Base-by-base conservation (phyloP, 2,329 filamentous ascomycete genomes). In the Alternaria rosae region DNA sequence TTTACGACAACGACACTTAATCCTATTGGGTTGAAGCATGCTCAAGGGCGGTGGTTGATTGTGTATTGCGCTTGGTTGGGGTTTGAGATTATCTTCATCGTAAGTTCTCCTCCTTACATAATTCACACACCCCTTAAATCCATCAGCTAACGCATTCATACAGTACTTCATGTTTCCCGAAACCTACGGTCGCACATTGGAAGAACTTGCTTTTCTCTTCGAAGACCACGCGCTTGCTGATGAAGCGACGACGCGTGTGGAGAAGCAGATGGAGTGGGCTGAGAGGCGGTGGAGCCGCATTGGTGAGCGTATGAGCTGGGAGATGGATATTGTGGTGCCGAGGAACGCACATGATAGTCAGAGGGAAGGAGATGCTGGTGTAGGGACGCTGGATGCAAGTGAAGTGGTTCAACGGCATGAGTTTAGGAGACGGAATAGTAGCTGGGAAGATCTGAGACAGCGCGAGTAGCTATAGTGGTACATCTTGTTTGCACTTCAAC, bases 111-210 rank as follows among this genome's bases (percentile, higher is more conserved):
- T 25, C 23, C 20, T n/a, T n/a, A n/a, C n/a, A n/a, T n/a, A n/a
- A n/a, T n/a, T n/a, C n/a, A n/a, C n/a, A n/a, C n/a, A n/a, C n/a
- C n/a, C n/a, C n/a, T n/a, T n/a, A n/a, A n/a, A n/a, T n/a, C 20
- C 2, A n/a, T 47, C 5, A 13, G 5, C 28, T 50, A 5, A 50
- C 17, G 1, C 20, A 23, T 12, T 2, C 1, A 15, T 12, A 2
- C n/a, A 71, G 70, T 90, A 86, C 78, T 88, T 88, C 80, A 85
- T 89, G 78, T 89, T 89, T 72, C 85, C 89, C 47, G 89, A 92
- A 81, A 92, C 89, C 11, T 89, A 88, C 71, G 89, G 89, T 2
- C 87, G 88, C 2, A 91, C 89, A 0, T 85, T 92, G 0, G 89
- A 91, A 75, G 88, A 91, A 75, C 85, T 91, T 66, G 86, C 89